These are phyloP conservation scores for Rutstroemia sydowiana DNA, from an alignment of 2,329 filamentous ascomycete genomes.

Conservation along the genomic window DNA sequence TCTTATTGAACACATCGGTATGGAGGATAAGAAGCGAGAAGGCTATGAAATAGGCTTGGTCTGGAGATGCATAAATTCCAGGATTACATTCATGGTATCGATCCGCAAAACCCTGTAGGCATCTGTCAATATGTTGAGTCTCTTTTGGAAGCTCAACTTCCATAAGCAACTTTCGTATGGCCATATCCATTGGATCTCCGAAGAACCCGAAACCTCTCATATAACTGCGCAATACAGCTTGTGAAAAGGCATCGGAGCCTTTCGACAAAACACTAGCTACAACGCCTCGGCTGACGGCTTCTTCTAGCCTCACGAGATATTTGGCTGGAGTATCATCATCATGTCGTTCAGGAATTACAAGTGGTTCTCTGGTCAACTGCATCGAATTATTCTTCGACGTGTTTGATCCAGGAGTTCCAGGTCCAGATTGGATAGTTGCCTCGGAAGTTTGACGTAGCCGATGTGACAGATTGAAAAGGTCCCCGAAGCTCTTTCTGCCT, in stretches of 20 bases:
- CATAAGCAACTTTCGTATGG: conserved; percentile 90
- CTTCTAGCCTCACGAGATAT: conserved; percentile 79
- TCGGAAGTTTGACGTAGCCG: conserved; percentile 80
- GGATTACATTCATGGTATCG: conserved; percentile 98
- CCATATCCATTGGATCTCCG: conserved; percentile 96
- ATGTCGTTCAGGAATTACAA: conserved; percentile 67
- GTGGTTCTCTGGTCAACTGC: conserved; percentile 56
- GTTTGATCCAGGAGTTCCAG: conserved; percentile 61
- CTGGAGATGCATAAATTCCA: conserved; percentile 81
- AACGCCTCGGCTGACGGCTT: conserved; percentile 68
- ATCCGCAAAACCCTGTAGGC: conserved; percentile 89
- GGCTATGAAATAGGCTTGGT: conserved; percentile 96
- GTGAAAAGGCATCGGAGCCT: conserved; percentile 75
- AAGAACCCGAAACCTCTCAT: conserved; percentile 95
- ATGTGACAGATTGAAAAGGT: conserved; percentile 68
- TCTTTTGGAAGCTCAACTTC: conserved; percentile 94
- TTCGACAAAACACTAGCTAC: conserved; percentile 84
- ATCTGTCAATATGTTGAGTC: conserved; percentile 95
- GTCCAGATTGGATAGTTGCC: conserved; percentile 59
- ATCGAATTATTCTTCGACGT: conserved; percentile 78
- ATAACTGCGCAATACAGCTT: conserved; percentile 81
- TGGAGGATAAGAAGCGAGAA: conserved; percentile 95
- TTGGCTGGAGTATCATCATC: conserved; percentile 87
- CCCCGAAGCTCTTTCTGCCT: conserved; percentile 89
- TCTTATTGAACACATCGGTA: conserved; percentile 99